phyloP scores from a whole-genome alignment of 23 red algal genomes.

The Gracilariopsis chorda region DNA sequence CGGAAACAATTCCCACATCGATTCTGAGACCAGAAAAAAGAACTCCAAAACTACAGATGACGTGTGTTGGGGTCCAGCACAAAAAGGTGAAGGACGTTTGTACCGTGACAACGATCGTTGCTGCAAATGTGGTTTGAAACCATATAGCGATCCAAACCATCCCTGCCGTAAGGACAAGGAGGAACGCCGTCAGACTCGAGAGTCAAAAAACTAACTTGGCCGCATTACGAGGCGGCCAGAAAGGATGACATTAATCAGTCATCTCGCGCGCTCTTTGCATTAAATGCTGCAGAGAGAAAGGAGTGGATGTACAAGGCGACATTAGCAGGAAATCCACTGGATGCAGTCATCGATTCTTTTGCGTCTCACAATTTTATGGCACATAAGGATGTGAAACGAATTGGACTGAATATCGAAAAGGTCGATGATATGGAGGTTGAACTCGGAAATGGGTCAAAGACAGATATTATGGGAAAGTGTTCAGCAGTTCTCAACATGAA shows the following conservation, averaged over 20 bases:
- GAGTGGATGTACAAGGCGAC: background rate
- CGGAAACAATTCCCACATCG: too few relatives aligned
- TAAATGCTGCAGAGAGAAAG: background rate
- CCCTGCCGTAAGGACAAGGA: slow-evolving; percentile 3
- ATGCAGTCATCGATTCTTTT: slow-evolving; percentile 27
- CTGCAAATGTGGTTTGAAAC: slow-evolving; percentile 4
- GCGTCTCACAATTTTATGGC: slow-evolving; percentile 33
- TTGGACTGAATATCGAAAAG: background rate
- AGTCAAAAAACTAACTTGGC: slow-evolving; percentile 41
- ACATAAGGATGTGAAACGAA: background rate
- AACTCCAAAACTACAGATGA: background rate
- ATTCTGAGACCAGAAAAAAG: too few relatives aligned
- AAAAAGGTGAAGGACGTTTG: slow-evolving; percentile 9
- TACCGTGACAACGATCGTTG: background rate
- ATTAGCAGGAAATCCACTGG: background rate
- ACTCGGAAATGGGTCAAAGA: slow-evolving; percentile 9
- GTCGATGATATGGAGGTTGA: background rate
- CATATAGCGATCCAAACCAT: slow-evolving; percentile 25
- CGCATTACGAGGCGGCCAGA: background rate
- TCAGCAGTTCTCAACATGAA: slow-evolving; percentile 6
- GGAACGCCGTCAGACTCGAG: background rate
- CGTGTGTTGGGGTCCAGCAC: slow-evolving; percentile 6
- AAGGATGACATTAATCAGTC: background rate
- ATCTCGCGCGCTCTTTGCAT: background rate
- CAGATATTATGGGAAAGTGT: background rate